These are phyloP conservation scores for Phytophthora pisi DNA, from an alignment of 352 stramenopile genomes.

Conservation along the genomic window DNA sequence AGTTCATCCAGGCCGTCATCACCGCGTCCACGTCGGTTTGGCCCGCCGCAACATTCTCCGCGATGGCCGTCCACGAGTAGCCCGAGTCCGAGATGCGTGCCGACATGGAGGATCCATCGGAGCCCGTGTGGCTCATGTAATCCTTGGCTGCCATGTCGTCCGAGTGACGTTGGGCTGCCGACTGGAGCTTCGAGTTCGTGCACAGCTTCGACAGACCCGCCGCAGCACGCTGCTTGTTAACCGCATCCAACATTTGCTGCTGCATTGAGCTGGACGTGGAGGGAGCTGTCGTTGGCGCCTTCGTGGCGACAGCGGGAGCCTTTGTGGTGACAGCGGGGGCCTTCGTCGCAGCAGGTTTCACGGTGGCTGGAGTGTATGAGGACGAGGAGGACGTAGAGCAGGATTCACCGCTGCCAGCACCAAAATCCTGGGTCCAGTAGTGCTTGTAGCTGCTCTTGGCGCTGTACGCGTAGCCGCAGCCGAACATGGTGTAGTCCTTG, in stretches of 20 bases:
- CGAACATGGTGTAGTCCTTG: conserved; percentile 32
- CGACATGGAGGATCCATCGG: conserved; percentile 39
- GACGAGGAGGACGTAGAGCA: conserved; percentile 18
- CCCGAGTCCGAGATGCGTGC: conserved; percentile 41
- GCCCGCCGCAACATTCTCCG: conserved; percentile 53
- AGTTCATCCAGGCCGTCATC: conserved; percentile 50
- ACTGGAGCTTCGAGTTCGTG: conserved; percentile 36
- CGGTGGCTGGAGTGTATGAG: conserved; percentile 7
- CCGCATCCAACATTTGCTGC: conserved; percentile 42
- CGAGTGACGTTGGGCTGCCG: conserved; percentile 29
- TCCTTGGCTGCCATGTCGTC: conserved; percentile 50
- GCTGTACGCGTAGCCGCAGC: conserved; percentile 40
- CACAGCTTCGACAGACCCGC: conserved; percentile 36
- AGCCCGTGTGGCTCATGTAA: conserved; percentile 55
- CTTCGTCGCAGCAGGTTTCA: conserved; percentile 16
- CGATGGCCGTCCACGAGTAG: conserved; percentile 46
- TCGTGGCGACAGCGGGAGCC: not conserved
- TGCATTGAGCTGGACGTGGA: conserved; percentile 24
- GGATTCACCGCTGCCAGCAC: conserved; percentile 22
- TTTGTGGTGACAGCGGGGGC: not conserved
- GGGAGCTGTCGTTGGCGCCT: conserved; percentile 1
- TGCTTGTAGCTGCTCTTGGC: conserved; percentile 40
- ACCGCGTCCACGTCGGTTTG: conserved; percentile 36
- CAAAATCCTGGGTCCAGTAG: conserved; percentile 69
- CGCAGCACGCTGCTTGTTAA: conserved; percentile 49